phyloP scores from a whole-genome alignment of 192 early-diverging fungal genomes.

The Pilobolus umbonatus region DNA sequence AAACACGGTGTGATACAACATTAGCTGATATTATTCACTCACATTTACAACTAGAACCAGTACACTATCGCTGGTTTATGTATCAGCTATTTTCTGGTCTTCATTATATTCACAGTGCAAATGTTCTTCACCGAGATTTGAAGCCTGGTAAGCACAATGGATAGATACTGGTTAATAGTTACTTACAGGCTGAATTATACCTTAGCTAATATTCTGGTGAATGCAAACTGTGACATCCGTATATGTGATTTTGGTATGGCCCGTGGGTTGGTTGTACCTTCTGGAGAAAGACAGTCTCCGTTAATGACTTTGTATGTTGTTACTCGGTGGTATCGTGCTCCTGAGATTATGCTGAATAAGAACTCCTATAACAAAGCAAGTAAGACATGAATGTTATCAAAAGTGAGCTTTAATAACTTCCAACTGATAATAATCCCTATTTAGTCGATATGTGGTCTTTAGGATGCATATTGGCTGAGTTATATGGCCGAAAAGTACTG shows the following conservation, averaged over 20 bases:
- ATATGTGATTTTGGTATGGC: constrained; percentile 97
- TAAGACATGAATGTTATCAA: constrained; percentile 11
- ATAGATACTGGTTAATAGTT: not conserved
- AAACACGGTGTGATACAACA: constrained; percentile 69
- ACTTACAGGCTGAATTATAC: not conserved
- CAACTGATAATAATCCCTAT: not conserved
- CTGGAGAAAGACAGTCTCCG: constrained; percentile 60
- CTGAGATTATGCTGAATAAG: constrained; percentile 90
- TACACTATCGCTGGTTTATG: constrained; percentile 59
- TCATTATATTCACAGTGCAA: constrained; percentile 72
- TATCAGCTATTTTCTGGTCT: constrained; percentile 64
- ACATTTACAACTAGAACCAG: constrained; percentile 21
- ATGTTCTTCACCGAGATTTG: constrained; percentile 80
- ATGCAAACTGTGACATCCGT: constrained; percentile 86
- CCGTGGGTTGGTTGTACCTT: constrained; percentile 67
- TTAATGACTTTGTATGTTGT: constrained; percentile 93
- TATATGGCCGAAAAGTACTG: constrained; percentile 73
- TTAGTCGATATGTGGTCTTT: constrained; percentile 87
- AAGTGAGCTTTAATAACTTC: not conserved
- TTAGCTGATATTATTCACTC: constrained; percentile 72
- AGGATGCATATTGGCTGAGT: constrained; percentile 94
- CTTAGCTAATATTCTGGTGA: constrained; percentile 82
- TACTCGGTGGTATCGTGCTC: constrained; percentile 93
- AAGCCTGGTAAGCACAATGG: constrained; percentile 60
- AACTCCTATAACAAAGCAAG: constrained; percentile 89